phyloP scores from a whole-genome alignment of 306 rosid species.

The Cucumis cinereus region DNA sequence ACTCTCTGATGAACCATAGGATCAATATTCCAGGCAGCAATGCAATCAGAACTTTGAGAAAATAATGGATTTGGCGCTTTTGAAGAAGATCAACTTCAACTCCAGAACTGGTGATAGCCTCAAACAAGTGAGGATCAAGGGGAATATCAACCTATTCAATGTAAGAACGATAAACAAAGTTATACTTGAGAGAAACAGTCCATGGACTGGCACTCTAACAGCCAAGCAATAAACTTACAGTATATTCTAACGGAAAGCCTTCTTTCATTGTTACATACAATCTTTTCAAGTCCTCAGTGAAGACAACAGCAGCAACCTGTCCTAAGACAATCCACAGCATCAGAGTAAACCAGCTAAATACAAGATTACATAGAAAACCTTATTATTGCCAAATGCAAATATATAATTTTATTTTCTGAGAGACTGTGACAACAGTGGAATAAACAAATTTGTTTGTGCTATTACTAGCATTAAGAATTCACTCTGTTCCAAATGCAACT shows the following conservation, averaged over 20 bases:
- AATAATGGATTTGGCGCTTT: constrained; percentile 72
- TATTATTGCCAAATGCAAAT: neutral
- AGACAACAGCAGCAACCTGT: constrained; percentile 92
- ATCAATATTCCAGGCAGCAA: constrained; percentile 74
- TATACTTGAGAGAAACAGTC: constrained; percentile 5
- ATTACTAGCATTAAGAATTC: neutral
- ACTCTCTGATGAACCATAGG: constrained; percentile 78
- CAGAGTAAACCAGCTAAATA: constrained; percentile 18
- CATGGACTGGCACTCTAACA: constrained; percentile 4
- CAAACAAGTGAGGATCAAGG: constrained; percentile 83
- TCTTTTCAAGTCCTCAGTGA: constrained; percentile 75
- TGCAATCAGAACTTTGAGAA: constrained; percentile 72
- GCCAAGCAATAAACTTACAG: constrained; percentile 40
- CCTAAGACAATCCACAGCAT: constrained; percentile 22
- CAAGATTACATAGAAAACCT: neutral
- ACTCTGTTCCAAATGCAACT: neutral
- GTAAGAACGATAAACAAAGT: neutral
- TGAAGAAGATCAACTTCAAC: constrained; percentile 93
- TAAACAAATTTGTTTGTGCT: neutral
- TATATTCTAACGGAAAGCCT: constrained; percentile 87
- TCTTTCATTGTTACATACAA: constrained; percentile 86
- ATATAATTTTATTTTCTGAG: neutral
- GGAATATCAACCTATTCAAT: constrained; percentile 81
- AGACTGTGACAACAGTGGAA: neutral
- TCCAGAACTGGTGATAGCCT: constrained; percentile 74